Conservation (phyloP, 2,329 filamentous ascomycete species). For the Talaromyces sp. region DNA sequence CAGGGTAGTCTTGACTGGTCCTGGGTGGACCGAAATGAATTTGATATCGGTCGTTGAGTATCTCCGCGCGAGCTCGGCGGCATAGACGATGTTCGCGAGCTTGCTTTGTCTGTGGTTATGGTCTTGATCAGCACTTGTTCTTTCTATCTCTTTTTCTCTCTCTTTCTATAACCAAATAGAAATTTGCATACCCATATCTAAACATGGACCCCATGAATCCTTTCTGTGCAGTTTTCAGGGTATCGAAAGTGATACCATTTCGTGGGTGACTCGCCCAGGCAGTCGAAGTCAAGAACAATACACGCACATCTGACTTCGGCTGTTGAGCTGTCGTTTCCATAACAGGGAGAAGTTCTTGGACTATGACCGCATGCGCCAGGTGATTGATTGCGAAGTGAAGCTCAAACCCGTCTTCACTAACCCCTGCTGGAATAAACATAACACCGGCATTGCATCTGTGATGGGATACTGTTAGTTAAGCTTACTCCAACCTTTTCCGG, state of each 20-base stretch:
- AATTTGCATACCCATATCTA: conserved; percentile 8
- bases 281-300: conserved; percentile 26
- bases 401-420: conserved; percentile 33
- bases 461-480: background rate
- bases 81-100: conserved; percentile 44
- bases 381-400: conserved; percentile 38
- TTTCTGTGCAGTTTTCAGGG: conserved; percentile 4
- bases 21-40: conserved; percentile 41
- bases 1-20: conserved; percentile 33
- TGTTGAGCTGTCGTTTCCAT: conserved; percentile 23
- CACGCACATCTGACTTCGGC: conserved; percentile 22
- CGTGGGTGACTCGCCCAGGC: conserved; percentile 18
- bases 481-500: background rate
- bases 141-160: background rate
- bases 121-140: background rate
- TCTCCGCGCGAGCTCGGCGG: conserved; percentile 36
- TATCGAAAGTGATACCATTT: conserved; percentile 6
- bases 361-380: conserved; percentile 35
- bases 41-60: conserved; percentile 32
- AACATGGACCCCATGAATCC: conserved; percentile 6
- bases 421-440: conserved; percentile 33
- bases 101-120: conserved; percentile 41
- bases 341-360: conserved; percentile 28
- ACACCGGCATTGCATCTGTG: conserved; percentile 34
- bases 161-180: background rate